phyloP scores from a whole-genome alignment of 495 filamentous ascomycete species.

The Penicillium pulvis region DNA sequence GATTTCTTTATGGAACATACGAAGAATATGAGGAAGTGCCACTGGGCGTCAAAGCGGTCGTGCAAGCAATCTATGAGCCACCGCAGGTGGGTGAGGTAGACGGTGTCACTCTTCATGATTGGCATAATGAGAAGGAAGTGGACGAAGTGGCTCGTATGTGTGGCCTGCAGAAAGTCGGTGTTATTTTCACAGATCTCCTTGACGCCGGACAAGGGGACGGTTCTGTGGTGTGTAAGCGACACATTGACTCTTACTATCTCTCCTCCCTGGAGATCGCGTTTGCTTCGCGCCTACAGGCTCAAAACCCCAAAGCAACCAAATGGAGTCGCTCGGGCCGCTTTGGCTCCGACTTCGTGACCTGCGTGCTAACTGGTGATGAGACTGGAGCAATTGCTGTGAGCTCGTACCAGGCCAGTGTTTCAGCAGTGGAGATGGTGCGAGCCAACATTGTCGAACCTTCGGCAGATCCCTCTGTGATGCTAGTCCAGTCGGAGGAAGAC shows the following conservation, averaged over 20 bases:
- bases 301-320: conserved; percentile 87
- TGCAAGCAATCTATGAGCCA: conserved; percentile 97
- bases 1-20: conserved; percentile 89
- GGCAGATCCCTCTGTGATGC: conserved; percentile 89
- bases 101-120: conserved; percentile 82
- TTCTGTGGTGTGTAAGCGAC: conserved; percentile 89
- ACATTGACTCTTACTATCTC: conserved; percentile 92
- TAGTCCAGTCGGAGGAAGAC: conserved; percentile 90
- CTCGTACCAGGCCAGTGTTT: conserved; percentile 91
- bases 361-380: conserved; percentile 89
- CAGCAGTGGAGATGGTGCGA: conserved; percentile 94
- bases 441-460: conserved; percentile 95
- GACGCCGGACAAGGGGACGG: conserved; percentile 81
- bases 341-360: conserved; percentile 96
- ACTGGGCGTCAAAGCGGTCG: conserved; percentile 91
- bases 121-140: conserved; percentile 83
- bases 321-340: conserved; percentile 96
- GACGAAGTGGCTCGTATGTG: conserved; percentile 81
- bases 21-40: conserved; percentile 92
- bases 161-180: conserved; percentile 85
- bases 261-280: conserved; percentile 92
- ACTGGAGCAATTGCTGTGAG: conserved; percentile 85
- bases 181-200: conserved; percentile 92
- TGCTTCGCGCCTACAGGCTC: conserved; percentile 81
- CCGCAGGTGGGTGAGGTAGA: conserved; percentile 91